phyloP scores from a whole-genome alignment of 371 early-diverging fungal species.

The Mortierella sp. region DNA sequence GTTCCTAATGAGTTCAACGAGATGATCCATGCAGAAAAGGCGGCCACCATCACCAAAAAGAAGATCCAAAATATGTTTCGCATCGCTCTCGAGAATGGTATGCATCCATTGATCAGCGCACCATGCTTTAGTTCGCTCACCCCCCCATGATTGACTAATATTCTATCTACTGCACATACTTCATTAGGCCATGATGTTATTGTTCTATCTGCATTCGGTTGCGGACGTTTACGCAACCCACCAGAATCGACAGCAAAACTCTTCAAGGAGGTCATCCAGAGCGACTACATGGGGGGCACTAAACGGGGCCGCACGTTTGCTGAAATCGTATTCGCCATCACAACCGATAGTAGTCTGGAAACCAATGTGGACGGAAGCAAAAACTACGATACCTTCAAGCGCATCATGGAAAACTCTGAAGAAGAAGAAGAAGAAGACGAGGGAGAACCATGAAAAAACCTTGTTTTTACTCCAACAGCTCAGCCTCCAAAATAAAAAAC shows the following conservation, averaged over 20 bases:
- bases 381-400: slow-evolving; percentile 45
- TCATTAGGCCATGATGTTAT: slow-evolving; percentile 55
- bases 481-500: too few relatives aligned
- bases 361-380: slow-evolving; percentile 10
- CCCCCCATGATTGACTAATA: too few relatives aligned
- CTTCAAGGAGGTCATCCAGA: slow-evolving; percentile 55
- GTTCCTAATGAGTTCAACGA: slow-evolving; percentile 37
- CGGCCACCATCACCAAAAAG: slow-evolving; percentile 41
- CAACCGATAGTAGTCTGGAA: slow-evolving; percentile 29
- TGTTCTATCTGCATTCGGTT: slow-evolving; percentile 59
- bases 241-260: slow-evolving; percentile 49
- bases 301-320: slow-evolving; percentile 49
- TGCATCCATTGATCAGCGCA: not conserved
- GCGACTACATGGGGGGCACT: slow-evolving; percentile 49
- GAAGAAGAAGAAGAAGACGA: slow-evolving; percentile 2
- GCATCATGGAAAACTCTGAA: slow-evolving; percentile 44
- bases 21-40: slow-evolving; percentile 45
- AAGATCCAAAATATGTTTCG: slow-evolving; percentile 54
- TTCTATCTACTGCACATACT: too few relatives aligned
- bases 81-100: slow-evolving; percentile 51
- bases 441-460: not conserved
- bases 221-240: slow-evolving; percentile 56
- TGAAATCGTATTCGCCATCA: slow-evolving; percentile 50
- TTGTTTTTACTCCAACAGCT: not conserved
- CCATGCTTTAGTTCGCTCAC: not conserved